Evolutionary conservation across 495 filamentous ascomycete genomes (phyloP), one percentile per base, ranked within the genome.

Genomic region (Hamigera avellanea): DNA sequence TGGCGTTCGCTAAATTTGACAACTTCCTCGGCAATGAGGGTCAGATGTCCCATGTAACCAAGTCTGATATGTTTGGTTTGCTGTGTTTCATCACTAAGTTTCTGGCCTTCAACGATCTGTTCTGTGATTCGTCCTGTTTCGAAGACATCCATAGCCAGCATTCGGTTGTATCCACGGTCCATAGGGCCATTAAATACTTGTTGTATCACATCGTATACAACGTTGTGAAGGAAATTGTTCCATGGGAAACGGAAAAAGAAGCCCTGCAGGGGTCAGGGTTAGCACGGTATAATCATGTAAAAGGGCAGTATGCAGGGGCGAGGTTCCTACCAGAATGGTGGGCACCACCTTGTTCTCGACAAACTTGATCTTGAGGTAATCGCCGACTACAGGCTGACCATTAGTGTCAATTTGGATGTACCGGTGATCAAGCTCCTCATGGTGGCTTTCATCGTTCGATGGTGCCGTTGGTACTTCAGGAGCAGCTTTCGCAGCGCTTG

Each of bases 191-290:
- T 99, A 61, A 99, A 98, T 0, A 99, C 93, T 63, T 99, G 91
- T 56, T 99, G 91, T 9, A 99, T 82, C 43, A 99, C 87, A 55
- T 99, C 91, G 56, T 99, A 99, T 16, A 99, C 91, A 29, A 99
- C 91, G 60, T 99, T 99, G 57, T 99, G 91, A 15, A 99, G 75
- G 52, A 99, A 99, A 57, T 99, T 99, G 53, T 99, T 99, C 91
- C 91, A 99, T 3, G 91, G 93, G 56, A 96, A 96, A 36, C 77
- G 79, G 69, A 96, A 99, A 66, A 99, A 99, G 65, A 98, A 96
- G 38, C 81, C 80, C 83, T 86, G 40, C 21, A 23, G 21, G 9
- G 21, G 9, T 23, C 21, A 23, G 9, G 9, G 4, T 23, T 5
- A 23, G n/a, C n/a, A n/a, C n/a, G n/a, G n/a, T 23, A 23, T 23